Base-by-base conservation (phyloP, 1,284 basidiomycete genomes). In the Ustilago loliicola region DNA sequence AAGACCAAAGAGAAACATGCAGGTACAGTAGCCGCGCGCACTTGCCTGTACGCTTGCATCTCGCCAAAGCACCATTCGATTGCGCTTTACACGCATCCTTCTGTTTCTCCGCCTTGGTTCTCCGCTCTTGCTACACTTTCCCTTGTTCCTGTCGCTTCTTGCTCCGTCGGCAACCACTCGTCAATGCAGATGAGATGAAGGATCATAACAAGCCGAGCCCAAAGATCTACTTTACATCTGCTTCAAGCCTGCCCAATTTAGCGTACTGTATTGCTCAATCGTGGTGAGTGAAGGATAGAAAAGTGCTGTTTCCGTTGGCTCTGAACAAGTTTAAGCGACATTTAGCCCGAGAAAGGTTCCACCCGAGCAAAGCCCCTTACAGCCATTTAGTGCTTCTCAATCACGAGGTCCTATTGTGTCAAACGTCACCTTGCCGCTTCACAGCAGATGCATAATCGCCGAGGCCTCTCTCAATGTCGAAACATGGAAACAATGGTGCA, bases 61-160 rank as follows among this genome's bases (percentile, higher is more conserved):
- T 65, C 63, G 63, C 63, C 47, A 65, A 63, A 56, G 63, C 55
- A 58, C 25, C 2, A 2, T 29, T 36, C 63, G 62, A 50, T 62
- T 53, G 27, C 36, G 34, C 32, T 51, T 60, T 52, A 47, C 58
- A 27, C 48, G 5, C 27, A 5, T 11, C 8, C 21, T 34, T 40
- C 38, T 61, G 25, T 42, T 21, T 50, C 52, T 38, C 50, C 40
- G 40, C 40, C n/a, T 42, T 42, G 17, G 17, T 42, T 42, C 40
- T 42, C 17, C n/a, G 40, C 40, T 42, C 40, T 19, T 42, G 4
- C 17, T 42, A 21, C 40, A 42, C 6, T 19, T 23, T 9, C 9
- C 45, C 9, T 25, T 48, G n/a, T 48, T 15, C 23, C 45, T 48
- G 10, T 48, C 40, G 15, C 40, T 45, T 48, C 45, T 48, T 21